A percentile compares a stretch with the other conserved stretches of the same genome.
These are phyloP conservation scores for Panicum hallii DNA, from an alignment of 202 grass and related monocot species.

Conservation along the genomic window DNA sequence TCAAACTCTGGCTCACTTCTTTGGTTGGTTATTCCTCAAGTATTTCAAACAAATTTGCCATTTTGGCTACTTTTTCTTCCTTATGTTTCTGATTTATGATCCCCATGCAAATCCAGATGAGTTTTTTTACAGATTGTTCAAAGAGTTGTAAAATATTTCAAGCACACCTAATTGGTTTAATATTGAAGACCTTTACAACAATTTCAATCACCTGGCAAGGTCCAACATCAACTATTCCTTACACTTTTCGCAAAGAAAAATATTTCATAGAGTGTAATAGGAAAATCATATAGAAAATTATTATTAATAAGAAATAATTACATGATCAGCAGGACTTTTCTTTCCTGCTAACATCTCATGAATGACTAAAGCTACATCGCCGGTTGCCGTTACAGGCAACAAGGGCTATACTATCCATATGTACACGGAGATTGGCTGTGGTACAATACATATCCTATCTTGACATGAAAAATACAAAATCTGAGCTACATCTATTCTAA, in stretches of 20 bases:
- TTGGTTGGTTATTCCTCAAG: not conserved
- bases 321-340: conserved; percentile 37
- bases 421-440: conserved; percentile 41
- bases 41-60: not conserved
- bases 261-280: not conserved
- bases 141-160: not conserved
- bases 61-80: no score
- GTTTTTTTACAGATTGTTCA: not conserved
- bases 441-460: conserved; percentile 8
- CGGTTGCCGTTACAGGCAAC: conserved; percentile 48
- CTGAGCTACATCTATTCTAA: conserved; percentile 19
- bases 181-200: not conserved
- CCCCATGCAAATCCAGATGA: not conserved
- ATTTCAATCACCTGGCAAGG: not conserved
- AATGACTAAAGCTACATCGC: conserved; percentile 49
- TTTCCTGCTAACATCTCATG: conserved; percentile 46
- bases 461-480: conserved; percentile 23
- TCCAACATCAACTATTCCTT: not conserved
- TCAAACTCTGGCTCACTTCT: not conserved
- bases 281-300: conserved; percentile 11
- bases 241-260: not conserved
- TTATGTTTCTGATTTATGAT: not conserved
- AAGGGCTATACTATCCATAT: conserved; percentile 39
- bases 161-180: not conserved
- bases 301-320: conserved; percentile 45